Evolutionary conservation across 139 green algal species (phyloP).

Genomic region (Closterium sp.): DNA sequence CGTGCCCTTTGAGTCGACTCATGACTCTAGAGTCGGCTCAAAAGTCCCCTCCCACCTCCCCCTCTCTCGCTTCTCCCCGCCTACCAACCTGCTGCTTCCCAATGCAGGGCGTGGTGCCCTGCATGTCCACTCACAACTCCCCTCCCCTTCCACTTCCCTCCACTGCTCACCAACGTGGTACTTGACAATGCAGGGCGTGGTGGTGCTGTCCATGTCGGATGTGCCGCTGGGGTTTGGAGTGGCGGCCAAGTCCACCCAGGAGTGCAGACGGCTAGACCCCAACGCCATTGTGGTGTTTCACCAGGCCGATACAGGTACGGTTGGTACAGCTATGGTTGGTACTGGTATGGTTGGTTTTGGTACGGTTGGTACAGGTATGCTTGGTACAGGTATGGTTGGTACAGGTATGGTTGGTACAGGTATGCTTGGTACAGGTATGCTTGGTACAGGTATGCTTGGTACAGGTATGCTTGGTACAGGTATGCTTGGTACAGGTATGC

Average conservation of each 20-base stretch:
- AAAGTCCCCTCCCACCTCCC: background rate
- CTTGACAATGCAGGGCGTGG: constrained; percentile 52
- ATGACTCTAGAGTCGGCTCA: too few relatives aligned
- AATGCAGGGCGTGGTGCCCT: constrained; percentile 55
- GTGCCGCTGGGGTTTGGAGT: constrained; percentile 96
- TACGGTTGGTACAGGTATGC: too few relatives aligned
- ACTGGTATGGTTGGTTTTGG: too few relatives aligned
- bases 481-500: too few relatives aligned
- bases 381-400: too few relatives aligned
- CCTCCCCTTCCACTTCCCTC: background rate
- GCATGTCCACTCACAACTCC: background rate
- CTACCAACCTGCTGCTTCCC: background rate
- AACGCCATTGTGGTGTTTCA: constrained; percentile 91
- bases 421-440: too few relatives aligned
- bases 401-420: too few relatives aligned
- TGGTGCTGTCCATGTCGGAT: constrained; percentile 82
- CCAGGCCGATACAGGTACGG: constrained; percentile 82
- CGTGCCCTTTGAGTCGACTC: too few relatives aligned
- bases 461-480: too few relatives aligned
- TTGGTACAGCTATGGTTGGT: background rate
- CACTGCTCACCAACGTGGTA: too few relatives aligned
- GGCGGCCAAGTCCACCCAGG: constrained; percentile 82
- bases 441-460: too few relatives aligned
- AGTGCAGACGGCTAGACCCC: constrained; percentile 87
- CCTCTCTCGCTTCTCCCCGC: background rate